These are phyloP conservation scores for Thermomucor indicae-seudaticae DNA, from an alignment of 371 early-diverging fungal species.

Conservation along the genomic window DNA sequence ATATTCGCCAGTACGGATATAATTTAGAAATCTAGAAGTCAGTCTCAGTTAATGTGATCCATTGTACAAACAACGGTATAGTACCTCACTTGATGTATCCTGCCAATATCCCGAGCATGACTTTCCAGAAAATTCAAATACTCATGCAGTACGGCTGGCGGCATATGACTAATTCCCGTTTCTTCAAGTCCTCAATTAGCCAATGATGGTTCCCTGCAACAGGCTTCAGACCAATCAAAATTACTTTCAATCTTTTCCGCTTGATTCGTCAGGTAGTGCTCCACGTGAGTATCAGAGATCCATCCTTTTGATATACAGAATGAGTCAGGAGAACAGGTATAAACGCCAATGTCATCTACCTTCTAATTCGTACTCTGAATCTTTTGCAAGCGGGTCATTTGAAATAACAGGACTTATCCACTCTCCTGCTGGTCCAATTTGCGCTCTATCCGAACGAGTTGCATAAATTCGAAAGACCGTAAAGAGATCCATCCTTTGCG, in stretches of 20 bases:
- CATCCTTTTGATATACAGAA: conserved; percentile 12
- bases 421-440: neutral
- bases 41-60: neutral
- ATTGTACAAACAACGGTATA: neutral
- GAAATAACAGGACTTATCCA: neutral
- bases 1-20: conserved; percentile 34
- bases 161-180: conserved; percentile 22
- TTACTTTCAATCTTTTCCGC: conserved; percentile 29
- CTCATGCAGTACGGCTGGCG: conserved; percentile 19
- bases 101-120: conserved; percentile 17
- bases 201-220: neutral
- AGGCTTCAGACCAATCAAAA: too few relatives aligned
- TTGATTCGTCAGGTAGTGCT: conserved; percentile 22
- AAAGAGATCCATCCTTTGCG: conserved; percentile 16
- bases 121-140: conserved; percentile 23
- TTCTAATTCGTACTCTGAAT: conserved; percentile 6
- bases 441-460: neutral
- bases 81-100: conserved; percentile 30
- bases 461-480: conserved; percentile 21
- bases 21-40: conserved; percentile 23
- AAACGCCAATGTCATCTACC: neutral
- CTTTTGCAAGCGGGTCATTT: conserved; percentile 4
- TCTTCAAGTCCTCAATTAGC: conserved; percentile 5
- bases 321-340: neutral
- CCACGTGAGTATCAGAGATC: conserved; percentile 28